Base-by-base conservation (phyloP, 2,329 filamentous ascomycete genomes). In the Epichloe festucae region DNA sequence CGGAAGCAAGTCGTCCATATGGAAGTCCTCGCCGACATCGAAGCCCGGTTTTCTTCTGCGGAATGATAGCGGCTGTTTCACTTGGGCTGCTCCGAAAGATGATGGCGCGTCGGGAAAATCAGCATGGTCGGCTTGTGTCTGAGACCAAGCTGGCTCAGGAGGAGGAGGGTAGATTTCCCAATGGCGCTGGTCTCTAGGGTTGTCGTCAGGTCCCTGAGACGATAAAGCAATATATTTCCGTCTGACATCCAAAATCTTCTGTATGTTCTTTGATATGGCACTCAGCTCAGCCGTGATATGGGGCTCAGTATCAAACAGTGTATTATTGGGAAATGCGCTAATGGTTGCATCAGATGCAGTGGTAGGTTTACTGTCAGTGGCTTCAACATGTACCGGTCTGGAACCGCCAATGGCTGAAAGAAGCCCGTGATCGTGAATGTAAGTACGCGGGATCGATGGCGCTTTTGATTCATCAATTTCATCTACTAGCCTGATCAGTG, bases 91-190 rank as follows among this genome's bases (percentile, higher is more conserved):
- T 34, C 48, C 39, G n/a, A 21, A 34, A 38, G 48, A 48, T 12
- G 43, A 27, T 31, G 36, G 5, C 2, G 14, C n/a, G 14, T 46
- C 51, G 12, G 41, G 68, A 51, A 55, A 48, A 6, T 47, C 43
- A 42, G 54, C 35, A 43, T 59, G 47, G 19, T 52, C 56, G 6
- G 53, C 55, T 3, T 50, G 63, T 60, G 51, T 66, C 60, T 53
- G 67, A 61, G 49, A 65, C 91, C 93, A 97, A 2, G 88, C 87
- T 15, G 93, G 93, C 61, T 94, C 87, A 5, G 91, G 93, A 4
- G 90, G 90, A 14, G 87, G 82, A 10, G 93, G 93, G 61, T 97
- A 97, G 44, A 98, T 88, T 50, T 78, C 76, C 91, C 91, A 98
- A 48, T 75, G 78, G 0, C 83, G 77, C 17, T 85, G 79, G 64